Conservation (phyloP, 1,284 basidiomycete species). For the Melampsora larici-populina region DNA sequence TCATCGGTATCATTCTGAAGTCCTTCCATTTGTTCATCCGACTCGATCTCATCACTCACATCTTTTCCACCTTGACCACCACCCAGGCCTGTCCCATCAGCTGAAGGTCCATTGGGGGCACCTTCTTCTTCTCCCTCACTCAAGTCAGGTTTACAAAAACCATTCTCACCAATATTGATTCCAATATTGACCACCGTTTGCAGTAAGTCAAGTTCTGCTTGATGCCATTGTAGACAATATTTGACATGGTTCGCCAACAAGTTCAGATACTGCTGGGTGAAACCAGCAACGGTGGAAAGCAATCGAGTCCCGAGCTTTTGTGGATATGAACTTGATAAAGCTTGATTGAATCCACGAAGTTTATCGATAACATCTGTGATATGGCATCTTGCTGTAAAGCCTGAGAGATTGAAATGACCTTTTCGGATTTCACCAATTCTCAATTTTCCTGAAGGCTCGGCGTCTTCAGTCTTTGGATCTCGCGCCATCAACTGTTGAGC, state of each 20-base stretch:
- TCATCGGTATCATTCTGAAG: slow-evolving; percentile 64
- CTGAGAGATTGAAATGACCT: slow-evolving; percentile 48
- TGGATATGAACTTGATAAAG: slow-evolving; percentile 18
- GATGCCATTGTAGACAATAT: slow-evolving; percentile 53
- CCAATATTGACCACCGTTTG: slow-evolving; percentile 44
- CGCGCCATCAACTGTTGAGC: slow-evolving; percentile 62
- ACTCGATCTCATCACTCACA: slow-evolving; percentile 85
- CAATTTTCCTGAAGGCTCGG: slow-evolving; percentile 50
- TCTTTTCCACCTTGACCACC: slow-evolving; percentile 79
- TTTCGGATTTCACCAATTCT: slow-evolving; percentile 50
- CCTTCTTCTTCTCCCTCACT: slow-evolving; percentile 57
- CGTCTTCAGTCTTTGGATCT: slow-evolving; percentile 33
- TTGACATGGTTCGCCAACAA: slow-evolving; percentile 38
- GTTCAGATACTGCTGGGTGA: slow-evolving; percentile 63
- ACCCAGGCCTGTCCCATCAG: slow-evolving; percentile 77
- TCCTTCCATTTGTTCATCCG: slow-evolving; percentile 94
- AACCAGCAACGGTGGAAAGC: slow-evolving; percentile 61
- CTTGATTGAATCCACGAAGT: slow-evolving; percentile 48
- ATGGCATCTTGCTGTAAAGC: slow-evolving; percentile 49
- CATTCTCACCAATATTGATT: slow-evolving; percentile 69
- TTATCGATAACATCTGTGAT: slow-evolving; percentile 51
- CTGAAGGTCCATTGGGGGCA: slow-evolving; percentile 56
- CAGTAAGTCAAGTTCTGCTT: slow-evolving; percentile 18
- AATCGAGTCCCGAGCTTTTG: slow-evolving; percentile 47
- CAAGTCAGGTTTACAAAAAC: slow-evolving; percentile 87